A percentile compares a stretch with the other conserved stretches of the same genome.
These are phyloP conservation scores for Pseudogymnoascus sp. DNA, from an alignment of 2,329 filamentous ascomycete genomes.

Conservation along the genomic window DNA sequence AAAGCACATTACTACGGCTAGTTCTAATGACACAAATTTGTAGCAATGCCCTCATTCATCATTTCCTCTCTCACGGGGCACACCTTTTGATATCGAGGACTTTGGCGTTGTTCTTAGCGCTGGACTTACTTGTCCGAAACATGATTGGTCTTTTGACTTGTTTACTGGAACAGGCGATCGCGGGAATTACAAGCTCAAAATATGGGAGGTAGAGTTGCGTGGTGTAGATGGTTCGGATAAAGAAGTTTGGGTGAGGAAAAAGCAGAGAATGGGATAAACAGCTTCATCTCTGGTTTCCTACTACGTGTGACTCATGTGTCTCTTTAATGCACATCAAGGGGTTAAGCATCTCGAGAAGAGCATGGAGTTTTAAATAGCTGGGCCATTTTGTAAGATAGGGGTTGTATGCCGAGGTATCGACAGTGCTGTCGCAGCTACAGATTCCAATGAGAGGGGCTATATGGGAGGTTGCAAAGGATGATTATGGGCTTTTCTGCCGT, in stretches of 20 bases:
- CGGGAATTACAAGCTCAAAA: constrained; percentile 50
- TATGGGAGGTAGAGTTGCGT: constrained; percentile 57
- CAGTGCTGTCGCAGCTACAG: too few relatives aligned
- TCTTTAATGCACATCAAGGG: neutral
- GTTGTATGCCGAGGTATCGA: too few relatives aligned
- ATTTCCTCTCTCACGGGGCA: constrained; percentile 55
- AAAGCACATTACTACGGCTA: neutral
- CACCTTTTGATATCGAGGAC: constrained; percentile 63
- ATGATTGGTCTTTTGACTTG: constrained; percentile 64
- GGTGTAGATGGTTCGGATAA: constrained; percentile 10
- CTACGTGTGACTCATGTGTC: neutral
- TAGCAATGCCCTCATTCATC: constrained; percentile 61
- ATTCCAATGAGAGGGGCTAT: neutral
- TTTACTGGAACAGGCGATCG: constrained; percentile 55
- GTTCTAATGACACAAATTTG: constrained; percentile 2
- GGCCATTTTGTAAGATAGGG: too few relatives aligned
- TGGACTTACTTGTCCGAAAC: constrained; percentile 59
- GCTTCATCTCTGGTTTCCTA: neutral
- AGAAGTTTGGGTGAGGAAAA: constrained; percentile 19
- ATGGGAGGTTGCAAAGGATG: neutral
- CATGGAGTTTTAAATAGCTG: too few relatives aligned
- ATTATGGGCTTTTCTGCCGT: neutral
- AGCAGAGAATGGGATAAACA: constrained; percentile 19
- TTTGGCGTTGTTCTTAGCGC: constrained; percentile 57
- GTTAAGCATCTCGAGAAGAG: neutral